A percentile compares a stretch with the other conserved stretches of the same genome.
Evolutionary conservation across 805 yeast species (phyloP).

Genomic region (Yarrowia deformans): DNA sequence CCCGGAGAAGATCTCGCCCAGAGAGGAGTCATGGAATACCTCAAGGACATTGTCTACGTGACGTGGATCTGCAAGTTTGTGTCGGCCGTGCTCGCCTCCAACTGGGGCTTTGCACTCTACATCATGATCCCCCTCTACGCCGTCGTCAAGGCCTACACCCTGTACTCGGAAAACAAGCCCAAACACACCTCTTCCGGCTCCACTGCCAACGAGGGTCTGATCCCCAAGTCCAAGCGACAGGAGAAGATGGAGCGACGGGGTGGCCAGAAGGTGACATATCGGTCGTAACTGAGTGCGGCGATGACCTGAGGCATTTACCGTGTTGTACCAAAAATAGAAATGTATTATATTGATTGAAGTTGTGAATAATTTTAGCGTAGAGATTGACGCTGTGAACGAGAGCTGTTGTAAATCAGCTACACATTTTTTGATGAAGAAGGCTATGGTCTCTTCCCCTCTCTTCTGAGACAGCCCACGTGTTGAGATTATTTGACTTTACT

Average conservation of each 20-base stretch:
- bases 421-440: too few relatives aligned
- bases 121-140: conserved; percentile 60
- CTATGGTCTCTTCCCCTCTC: too few relatives aligned
- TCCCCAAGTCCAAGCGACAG: conserved; percentile 51
- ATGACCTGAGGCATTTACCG: conserved; percentile 10
- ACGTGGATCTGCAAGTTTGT: conserved; percentile 66
- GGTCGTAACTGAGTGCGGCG: conserved; percentile 6
- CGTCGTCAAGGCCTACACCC: conserved; percentile 54
- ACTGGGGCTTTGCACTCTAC: conserved; percentile 66
- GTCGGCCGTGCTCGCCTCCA: conserved; percentile 61
- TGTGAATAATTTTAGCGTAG: not conserved
- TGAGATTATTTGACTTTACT: too few relatives aligned
- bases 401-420: too few relatives aligned
- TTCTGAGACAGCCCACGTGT: too few relatives aligned
- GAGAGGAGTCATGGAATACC: conserved; percentile 71
- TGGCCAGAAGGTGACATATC: conserved; percentile 42
- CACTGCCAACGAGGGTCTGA: conserved; percentile 13
- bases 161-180: conserved; percentile 26
- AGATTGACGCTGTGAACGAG: too few relatives aligned
- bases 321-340: too few relatives aligned
- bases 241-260: conserved; percentile 52
- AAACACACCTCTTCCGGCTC: not conserved
- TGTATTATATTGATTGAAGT: conserved; percentile 13
- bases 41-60: conserved; percentile 72
- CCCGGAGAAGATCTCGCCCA: conserved; percentile 70